A percentile compares a stretch with the other conserved stretches of the same genome.
Conservation (phyloP, 2,329 filamentous ascomycete genomes). For the Exserohilum rostratum region DNA sequence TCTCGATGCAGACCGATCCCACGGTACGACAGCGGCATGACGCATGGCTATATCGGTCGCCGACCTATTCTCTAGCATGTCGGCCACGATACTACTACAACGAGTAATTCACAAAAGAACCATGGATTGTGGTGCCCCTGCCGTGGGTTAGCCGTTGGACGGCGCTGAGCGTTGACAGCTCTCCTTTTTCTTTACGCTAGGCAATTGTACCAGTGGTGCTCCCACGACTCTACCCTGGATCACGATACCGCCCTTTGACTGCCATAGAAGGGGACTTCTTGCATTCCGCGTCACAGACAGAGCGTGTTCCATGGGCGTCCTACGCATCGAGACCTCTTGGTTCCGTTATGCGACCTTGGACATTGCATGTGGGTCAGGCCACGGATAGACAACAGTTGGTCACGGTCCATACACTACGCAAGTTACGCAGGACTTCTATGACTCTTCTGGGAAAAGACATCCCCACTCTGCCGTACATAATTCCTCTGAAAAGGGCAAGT, state of each 20-base stretch:
- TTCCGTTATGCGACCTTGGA: neutral
- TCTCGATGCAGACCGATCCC: conserved; percentile 9
- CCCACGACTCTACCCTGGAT: conserved; percentile 6
- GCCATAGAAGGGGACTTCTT: neutral
- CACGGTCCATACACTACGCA: conserved; percentile 1
- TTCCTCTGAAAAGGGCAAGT: conserved; percentile 1
- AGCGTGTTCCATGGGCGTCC: neutral
- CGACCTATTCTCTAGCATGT: conserved; percentile 4
- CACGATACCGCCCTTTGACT: conserved; percentile 1
- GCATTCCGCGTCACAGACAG: neutral
- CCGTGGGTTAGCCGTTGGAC: conserved; percentile 5
- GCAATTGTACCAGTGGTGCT: conserved; percentile 7
- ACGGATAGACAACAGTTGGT: neutral
- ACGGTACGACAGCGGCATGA: conserved; percentile 15
- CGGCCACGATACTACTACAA: conserved; percentile 6
- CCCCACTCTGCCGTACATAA: neutral
- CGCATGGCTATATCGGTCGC: conserved; percentile 4
- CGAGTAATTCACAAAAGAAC: conserved; percentile 1
- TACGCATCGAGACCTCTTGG: neutral
- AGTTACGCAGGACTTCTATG: neutral
- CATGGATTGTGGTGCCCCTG: conserved; percentile 6
- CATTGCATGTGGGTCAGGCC: neutral
- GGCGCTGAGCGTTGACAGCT: conserved; percentile 9
- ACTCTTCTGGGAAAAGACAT: neutral
- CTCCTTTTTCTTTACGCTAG: conserved; percentile 4